Base-by-base conservation (phyloP, 768 basidiomycete species). In the Grammothele lineata region DNA sequence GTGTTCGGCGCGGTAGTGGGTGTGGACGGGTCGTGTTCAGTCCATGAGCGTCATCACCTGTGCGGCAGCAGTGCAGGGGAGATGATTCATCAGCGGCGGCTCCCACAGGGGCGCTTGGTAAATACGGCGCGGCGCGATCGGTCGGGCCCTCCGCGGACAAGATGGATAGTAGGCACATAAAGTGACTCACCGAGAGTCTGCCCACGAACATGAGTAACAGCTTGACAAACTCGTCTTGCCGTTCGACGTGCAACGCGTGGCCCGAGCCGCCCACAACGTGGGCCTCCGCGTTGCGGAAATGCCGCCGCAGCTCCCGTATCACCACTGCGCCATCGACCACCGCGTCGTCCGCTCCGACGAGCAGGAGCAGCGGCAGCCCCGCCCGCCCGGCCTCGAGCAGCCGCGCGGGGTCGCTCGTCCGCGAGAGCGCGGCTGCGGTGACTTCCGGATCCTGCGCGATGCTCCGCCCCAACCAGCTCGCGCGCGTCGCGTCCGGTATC, bases 241-340 rank as follows among this genome's bases (percentile, higher is more conserved):
- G 51, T 34, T 70, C 68, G 30, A 66, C 58, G 44, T 67, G 68
- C 12, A 64, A 26, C 0, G 63, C 59, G 45, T 72, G 70, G 18
- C 64, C 57, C 19, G 64, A 64, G 24, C 61, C 66, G 23, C 58
- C 51, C 45, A 69, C 51, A 37, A 57, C 50, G 40, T 61, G 50
- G 18, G 54, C 54, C 41, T 69, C 63, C 23, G 63, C 43, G 37
- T 69, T 56, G 47, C 59, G 66, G 59, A 70, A 70, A 48, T 65
- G 56, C 11, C 61, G 58, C 44, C 54, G 47, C 55, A 67, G 55
- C 42, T 60, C 51, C 21, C 53, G 47, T 5, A 58, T 57, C 5
- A 66, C 51, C n/a, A 54, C 59, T 21, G 25, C 11, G 17, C 46
- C 34, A 24, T 55, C 24, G 27, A 55, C 53, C 3, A 55, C 38